Evolutionary conservation across 1,284 basidiomycete species (phyloP).

Genomic region (Jaminaea rosea): DNA sequence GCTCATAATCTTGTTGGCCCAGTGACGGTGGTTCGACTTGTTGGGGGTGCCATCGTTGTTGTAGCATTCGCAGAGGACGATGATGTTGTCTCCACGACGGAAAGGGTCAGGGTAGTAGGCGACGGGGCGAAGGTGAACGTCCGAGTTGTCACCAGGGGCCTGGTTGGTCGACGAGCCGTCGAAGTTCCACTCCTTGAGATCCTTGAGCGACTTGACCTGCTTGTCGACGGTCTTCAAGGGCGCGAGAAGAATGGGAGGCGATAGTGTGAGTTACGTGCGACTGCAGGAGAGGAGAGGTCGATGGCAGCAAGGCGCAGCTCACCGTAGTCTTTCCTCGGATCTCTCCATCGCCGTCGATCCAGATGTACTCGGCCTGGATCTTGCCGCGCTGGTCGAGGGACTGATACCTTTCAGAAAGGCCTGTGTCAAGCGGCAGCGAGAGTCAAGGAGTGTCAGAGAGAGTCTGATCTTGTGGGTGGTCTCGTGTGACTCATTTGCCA

Average conservation of each 20-base stretch:
- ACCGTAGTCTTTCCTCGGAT: conserved; percentile 44
- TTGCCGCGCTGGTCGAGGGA: too few relatives aligned
- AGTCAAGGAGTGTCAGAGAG: too few relatives aligned
- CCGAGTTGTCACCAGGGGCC: conserved; percentile 75
- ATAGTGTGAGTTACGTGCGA: too few relatives aligned
- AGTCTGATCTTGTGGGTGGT: too few relatives aligned
- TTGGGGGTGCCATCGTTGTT: conserved; percentile 99
- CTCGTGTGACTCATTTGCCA: too few relatives aligned
- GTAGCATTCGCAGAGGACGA: conserved; percentile 71
- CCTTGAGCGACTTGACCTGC: conserved; percentile 59
- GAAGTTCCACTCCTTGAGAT: conserved; percentile 96
- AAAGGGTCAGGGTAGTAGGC: conserved; percentile 99
- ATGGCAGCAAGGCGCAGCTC: not conserved
- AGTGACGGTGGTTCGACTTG: conserved; percentile 70
- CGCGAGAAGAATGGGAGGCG: not conserved
- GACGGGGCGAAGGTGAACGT: conserved; percentile 93
- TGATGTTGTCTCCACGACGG: conserved; percentile 71
- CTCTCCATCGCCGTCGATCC: conserved; percentile 52
- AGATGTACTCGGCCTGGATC: conserved; percentile 46
- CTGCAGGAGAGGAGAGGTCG: not conserved
- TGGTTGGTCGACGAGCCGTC: conserved; percentile 64
- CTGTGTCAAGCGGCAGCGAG: too few relatives aligned
- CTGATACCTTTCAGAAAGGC: too few relatives aligned
- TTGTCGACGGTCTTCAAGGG: conserved; percentile 63
- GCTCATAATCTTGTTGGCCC: conserved; percentile 41